phyloP scores from a whole-genome alignment of 371 early-diverging fungal genomes.

The Sporodiniella umbellata region DNA sequence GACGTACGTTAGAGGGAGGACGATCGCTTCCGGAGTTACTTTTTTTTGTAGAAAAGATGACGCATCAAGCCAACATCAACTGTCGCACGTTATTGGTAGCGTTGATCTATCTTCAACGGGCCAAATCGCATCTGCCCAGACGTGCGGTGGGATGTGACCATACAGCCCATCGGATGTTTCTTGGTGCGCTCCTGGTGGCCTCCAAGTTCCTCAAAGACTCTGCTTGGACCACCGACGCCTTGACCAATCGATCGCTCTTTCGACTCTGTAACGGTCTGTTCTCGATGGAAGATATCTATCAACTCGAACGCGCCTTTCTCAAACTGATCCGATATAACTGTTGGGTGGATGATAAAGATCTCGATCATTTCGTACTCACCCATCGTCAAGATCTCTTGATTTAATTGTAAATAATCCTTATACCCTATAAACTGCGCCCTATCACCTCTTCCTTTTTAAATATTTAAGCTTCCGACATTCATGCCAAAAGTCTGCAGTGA shows the following conservation, averaged over 20 bases:
- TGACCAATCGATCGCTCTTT: slow-evolving; percentile 29
- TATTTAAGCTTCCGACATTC: slow-evolving; percentile 93
- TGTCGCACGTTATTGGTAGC: slow-evolving; percentile 40
- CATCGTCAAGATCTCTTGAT: slow-evolving; percentile 31
- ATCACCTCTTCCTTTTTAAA: slow-evolving; percentile 79
- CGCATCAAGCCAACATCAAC: slow-evolving; percentile 27
- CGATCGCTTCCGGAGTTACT: slow-evolving; percentile 21
- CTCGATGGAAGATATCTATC: slow-evolving; percentile 26
- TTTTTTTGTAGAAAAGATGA: slow-evolving; percentile 38
- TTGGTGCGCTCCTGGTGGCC: slow-evolving; percentile 71
- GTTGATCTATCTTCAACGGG: slow-evolving; percentile 41
- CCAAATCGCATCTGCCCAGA: slow-evolving; percentile 34
- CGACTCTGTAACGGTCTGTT: slow-evolving; percentile 33
- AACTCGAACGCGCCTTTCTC: slow-evolving; percentile 33
- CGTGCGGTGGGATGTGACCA: slow-evolving; percentile 40
- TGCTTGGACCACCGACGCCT: slow-evolving; percentile 49
- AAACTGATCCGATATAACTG: slow-evolving; percentile 32
- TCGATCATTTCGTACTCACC: slow-evolving; percentile 19
- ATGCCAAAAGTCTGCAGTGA: slow-evolving; percentile 69
- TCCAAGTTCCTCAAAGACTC: slow-evolving; percentile 72
- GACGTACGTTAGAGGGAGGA: neutral
- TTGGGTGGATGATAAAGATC: slow-evolving; percentile 33
- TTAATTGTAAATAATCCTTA: slow-evolving; percentile 3
- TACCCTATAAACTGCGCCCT: neutral
- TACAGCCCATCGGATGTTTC: slow-evolving; percentile 70